Evolutionary conservation across 495 filamentous ascomycete genomes (phyloP).

Genomic region (Chaetomidium leptoderma): DNA sequence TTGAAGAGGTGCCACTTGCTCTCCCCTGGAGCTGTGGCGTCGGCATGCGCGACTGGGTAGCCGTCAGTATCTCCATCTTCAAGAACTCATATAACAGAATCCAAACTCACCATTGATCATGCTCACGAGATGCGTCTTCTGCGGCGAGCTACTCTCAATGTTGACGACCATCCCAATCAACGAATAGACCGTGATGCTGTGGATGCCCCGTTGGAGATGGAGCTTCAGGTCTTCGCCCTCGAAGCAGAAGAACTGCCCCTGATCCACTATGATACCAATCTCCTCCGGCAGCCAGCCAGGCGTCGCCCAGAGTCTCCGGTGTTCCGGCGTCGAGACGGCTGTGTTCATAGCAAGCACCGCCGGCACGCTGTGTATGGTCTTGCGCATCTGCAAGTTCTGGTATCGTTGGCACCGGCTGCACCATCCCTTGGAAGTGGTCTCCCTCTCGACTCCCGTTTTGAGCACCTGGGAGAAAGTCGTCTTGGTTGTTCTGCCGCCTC

Average conservation of each 20-base stretch:
- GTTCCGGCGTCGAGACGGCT: constrained; percentile 63
- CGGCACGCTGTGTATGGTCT: constrained; percentile 75
- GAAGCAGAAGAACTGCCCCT: constrained; percentile 79
- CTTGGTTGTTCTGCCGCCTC: constrained; percentile 53
- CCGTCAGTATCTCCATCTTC: constrained; percentile 21
- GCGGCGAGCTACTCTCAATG: constrained; percentile 74
- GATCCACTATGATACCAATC: constrained; percentile 79
- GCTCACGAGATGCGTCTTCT: constrained; percentile 87
- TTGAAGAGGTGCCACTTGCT: constrained; percentile 93
- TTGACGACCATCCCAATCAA: constrained; percentile 87
- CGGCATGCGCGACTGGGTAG: constrained; percentile 61
- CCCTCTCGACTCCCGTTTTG: constrained; percentile 79
- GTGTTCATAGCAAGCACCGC: constrained; percentile 80
- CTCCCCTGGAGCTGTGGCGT: constrained; percentile 46
- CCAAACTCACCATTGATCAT: constrained; percentile 66
- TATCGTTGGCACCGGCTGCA: constrained; percentile 85
- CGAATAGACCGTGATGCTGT: constrained; percentile 79
- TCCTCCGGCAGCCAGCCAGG: constrained; percentile 89
- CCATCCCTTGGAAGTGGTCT: constrained; percentile 80
- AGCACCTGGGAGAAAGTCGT: constrained; percentile 74
- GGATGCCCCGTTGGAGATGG: constrained; percentile 57
- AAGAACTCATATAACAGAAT: constrained; percentile 9
- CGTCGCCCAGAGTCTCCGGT: constrained; percentile 74
- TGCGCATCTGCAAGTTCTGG: constrained; percentile 71
- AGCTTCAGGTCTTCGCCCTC: constrained; percentile 80